Evolutionary conservation across 2,329 filamentous ascomycete species (phyloP).

Genomic region (Pseudocercospora pini-densiflorae): DNA sequence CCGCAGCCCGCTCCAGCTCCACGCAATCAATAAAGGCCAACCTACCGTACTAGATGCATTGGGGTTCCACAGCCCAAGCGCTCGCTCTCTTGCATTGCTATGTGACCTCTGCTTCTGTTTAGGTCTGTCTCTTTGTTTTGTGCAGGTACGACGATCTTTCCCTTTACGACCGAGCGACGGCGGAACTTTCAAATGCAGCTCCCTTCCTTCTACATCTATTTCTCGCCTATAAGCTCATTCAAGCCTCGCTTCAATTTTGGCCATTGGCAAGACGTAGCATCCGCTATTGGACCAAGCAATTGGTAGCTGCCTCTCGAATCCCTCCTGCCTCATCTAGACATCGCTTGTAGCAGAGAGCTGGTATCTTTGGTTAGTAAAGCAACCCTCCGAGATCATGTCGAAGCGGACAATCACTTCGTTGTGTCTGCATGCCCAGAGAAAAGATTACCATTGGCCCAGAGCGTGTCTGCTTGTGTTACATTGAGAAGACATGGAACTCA

Average conservation of each 20-base stretch:
- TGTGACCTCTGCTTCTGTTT: background rate
- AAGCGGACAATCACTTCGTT: background rate
- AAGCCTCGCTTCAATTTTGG: background rate
- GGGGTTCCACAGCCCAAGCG: background rate
- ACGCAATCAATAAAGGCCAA: background rate
- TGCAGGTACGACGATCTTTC: background rate
- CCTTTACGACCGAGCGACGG: background rate
- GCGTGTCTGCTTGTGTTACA: background rate
- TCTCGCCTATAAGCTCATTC: background rate
- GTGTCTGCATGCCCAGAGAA: background rate
- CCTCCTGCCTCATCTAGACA: background rate
- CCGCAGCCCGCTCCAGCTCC: background rate
- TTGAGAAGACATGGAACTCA: background rate
- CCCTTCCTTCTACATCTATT: slow-evolving; percentile 1
- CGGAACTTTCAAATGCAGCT: background rate
- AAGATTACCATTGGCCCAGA: background rate
- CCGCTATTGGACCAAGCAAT: background rate
- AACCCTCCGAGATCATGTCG: background rate
- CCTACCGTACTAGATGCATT: background rate
- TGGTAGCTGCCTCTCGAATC: background rate
- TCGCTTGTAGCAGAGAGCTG: background rate
- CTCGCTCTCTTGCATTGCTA: background rate
- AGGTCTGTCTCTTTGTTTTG: background rate
- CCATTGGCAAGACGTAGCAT: background rate
- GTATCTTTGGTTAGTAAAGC: background rate